Percentiles rank a stretch among this genome's conserved stretches.
phyloP scores from a whole-genome alignment of 495 filamentous ascomycete genomes.

The Penicillium arizonense region DNA sequence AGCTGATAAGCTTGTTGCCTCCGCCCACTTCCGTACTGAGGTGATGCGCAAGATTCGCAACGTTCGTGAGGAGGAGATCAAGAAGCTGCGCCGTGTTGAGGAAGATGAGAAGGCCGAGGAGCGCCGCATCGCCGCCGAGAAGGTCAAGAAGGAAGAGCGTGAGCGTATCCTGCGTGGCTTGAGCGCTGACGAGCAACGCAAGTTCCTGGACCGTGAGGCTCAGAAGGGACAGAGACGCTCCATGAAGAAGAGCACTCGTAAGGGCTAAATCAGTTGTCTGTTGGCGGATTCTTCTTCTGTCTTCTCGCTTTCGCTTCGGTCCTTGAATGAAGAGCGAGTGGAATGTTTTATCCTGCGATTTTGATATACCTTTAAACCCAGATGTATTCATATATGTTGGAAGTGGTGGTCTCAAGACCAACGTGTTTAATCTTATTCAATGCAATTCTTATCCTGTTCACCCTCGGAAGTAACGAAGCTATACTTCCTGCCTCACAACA shows the following conservation, averaged over 20 bases:
- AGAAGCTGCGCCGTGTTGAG: conserved; percentile 73
- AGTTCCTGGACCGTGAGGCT: conserved; percentile 87
- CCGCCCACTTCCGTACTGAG: conserved; percentile 84
- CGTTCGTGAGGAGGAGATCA: conserved; percentile 78
- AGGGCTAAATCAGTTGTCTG: conserved; percentile 22
- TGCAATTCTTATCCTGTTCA: not conserved
- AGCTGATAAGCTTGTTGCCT: conserved; percentile 71
- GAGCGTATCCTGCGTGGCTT: conserved; percentile 78
- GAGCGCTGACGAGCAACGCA: conserved; percentile 92
- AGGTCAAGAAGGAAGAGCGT: conserved; percentile 89
- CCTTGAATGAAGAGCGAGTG: not conserved
- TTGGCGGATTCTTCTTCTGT: conserved; percentile 18
- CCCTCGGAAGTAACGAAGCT: conserved; percentile 1
- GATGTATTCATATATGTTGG: conserved; percentile 26
- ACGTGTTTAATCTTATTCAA: not conserved
- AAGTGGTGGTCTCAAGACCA: conserved; percentile 3
- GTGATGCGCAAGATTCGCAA: conserved; percentile 78
- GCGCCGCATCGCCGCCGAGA: conserved; percentile 71
- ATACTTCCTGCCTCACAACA: not conserved
- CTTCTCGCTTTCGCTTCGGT: conserved; percentile 1
- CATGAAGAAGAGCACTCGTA: conserved; percentile 66
- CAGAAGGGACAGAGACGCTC: conserved; percentile 75
- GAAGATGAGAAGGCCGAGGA: conserved; percentile 97
- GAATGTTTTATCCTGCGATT: conserved; percentile 26
- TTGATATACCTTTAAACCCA: conserved; percentile 24